A percentile compares a stretch with the other conserved stretches of the same genome.
phyloP scores from a whole-genome alignment of 1,284 basidiomycete genomes.

The Ganoderma sinense region DNA sequence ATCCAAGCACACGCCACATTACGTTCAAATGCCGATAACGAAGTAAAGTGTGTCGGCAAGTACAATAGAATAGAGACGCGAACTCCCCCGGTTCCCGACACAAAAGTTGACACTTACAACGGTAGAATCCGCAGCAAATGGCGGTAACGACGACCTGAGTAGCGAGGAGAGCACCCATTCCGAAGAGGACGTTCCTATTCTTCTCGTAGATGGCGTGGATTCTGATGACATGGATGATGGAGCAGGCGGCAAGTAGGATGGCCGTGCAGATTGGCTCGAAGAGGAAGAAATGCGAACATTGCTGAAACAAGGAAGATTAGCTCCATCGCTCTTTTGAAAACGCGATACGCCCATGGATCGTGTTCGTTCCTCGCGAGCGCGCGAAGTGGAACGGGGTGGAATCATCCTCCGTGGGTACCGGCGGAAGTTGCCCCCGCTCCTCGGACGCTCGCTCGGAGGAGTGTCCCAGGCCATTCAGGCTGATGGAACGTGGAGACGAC shows the following conservation, averaged over 20 bases:
- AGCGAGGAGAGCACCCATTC: slow-evolving; percentile 66
- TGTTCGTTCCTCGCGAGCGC: not conserved
- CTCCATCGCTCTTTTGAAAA: not conserved
- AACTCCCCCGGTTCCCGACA: not conserved
- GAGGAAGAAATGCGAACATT: slow-evolving; percentile 75
- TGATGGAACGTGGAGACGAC: slow-evolving; percentile 27
- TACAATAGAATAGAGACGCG: not conserved
- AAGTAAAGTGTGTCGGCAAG: not conserved
- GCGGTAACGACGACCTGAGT: slow-evolving; percentile 74
- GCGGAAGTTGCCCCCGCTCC: not conserved
- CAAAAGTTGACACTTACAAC: slow-evolving; percentile 50
- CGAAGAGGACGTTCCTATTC: slow-evolving; percentile 56
- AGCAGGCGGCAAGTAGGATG: slow-evolving; percentile 73
- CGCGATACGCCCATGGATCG: not conserved
- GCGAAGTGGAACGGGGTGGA: not conserved
- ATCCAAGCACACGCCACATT: not conserved
- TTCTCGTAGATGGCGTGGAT: slow-evolving; percentile 80
- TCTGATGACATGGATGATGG: slow-evolving; percentile 77
- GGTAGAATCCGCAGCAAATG: slow-evolving; percentile 78
- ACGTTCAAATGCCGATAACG: not conserved
- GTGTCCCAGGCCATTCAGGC: not conserved
- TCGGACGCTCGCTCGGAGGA: not conserved
- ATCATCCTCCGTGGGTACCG: slow-evolving; percentile 11
- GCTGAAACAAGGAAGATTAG: slow-evolving; percentile 42
- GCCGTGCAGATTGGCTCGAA: slow-evolving; percentile 87